Evolutionary conservation across 805 yeast species (phyloP).

Genomic region (Saturnispora serradocipensis): DNA sequence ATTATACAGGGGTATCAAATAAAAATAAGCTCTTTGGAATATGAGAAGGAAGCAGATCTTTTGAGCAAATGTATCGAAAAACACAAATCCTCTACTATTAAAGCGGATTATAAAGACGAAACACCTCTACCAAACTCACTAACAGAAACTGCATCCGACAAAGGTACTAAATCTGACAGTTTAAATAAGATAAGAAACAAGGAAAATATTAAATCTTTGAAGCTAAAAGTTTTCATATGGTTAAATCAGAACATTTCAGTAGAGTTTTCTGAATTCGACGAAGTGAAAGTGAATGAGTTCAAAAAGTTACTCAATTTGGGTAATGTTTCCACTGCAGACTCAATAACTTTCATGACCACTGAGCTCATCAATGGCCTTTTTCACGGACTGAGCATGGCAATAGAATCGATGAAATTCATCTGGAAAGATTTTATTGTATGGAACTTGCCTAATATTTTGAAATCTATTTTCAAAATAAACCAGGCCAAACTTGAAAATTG

Average conservation of each 20-base stretch:
- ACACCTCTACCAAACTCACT: neutral
- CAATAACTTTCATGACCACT: slow-evolving; percentile 23
- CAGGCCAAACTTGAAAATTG: slow-evolving; percentile 19
- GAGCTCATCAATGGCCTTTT: slow-evolving; percentile 22
- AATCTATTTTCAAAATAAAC: slow-evolving; percentile 21
- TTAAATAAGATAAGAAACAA: neutral
- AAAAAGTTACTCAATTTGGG: slow-evolving; percentile 23
- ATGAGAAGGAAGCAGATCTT: neutral
- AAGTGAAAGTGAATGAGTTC: slow-evolving; percentile 10
- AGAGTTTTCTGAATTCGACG: slow-evolving; percentile 9
- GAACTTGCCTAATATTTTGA: slow-evolving; percentile 21
- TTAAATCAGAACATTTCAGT: slow-evolving; percentile 23
- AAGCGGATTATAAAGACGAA: slow-evolving; percentile 1
- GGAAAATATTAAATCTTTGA: slow-evolving; percentile 14
- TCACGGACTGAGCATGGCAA: slow-evolving; percentile 21
- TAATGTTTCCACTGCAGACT: slow-evolving; percentile 22
- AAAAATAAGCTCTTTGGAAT: neutral
- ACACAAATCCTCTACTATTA: slow-evolving; percentile 1
- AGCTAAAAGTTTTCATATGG: slow-evolving; percentile 26
- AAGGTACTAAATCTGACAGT: neutral
- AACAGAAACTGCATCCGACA: neutral
- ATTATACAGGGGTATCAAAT: neutral
- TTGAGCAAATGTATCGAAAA: neutral
- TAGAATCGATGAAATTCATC: slow-evolving; percentile 13
- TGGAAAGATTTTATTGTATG: slow-evolving; percentile 23